Conservation (phyloP, 164 flowering plant species). For the Saururus chinensis region DNA sequence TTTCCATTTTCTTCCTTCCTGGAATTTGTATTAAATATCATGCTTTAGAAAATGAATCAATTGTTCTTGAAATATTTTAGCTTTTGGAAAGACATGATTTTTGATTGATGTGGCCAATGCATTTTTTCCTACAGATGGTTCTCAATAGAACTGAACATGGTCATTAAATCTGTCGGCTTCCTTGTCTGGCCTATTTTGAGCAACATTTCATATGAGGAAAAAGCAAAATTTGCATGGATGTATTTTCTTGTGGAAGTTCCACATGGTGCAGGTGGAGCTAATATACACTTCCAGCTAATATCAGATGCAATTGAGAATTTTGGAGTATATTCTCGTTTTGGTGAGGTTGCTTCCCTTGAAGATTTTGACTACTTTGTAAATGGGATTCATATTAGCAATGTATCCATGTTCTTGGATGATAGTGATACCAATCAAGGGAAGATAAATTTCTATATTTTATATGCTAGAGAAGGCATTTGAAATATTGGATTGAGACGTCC, state of each 20-base stretch:
- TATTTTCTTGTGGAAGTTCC: conserved; percentile 74
- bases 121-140: conserved; percentile 62
- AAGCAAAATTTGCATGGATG: conserved; percentile 47
- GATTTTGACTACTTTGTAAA: conserved; percentile 65
- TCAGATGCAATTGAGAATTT: conserved; percentile 35
- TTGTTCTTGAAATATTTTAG: not conserved
- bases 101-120: not conserved
- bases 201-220: conserved; percentile 34
- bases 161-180: conserved; percentile 33
- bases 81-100: too few species aligned
- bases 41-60: not conserved
- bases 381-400: conserved; percentile 46
- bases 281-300: conserved; percentile 45
- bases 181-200: conserved; percentile 59
- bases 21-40: not conserved
- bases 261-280: conserved; percentile 77
- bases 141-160: conserved; percentile 30
- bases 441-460: conserved; percentile 56
- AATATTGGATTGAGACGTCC: conserved; percentile 54
- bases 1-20: not conserved
- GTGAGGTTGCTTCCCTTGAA: conserved; percentile 61
- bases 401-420: conserved; percentile 48
- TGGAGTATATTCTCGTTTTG: conserved; percentile 68
- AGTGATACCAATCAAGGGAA: conserved; percentile 48
- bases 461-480: conserved; percentile 84